Evolutionary conservation across 352 stramenopile genomes (phyloP).

Genomic region (Phytophthora pseudosyringae): DNA sequence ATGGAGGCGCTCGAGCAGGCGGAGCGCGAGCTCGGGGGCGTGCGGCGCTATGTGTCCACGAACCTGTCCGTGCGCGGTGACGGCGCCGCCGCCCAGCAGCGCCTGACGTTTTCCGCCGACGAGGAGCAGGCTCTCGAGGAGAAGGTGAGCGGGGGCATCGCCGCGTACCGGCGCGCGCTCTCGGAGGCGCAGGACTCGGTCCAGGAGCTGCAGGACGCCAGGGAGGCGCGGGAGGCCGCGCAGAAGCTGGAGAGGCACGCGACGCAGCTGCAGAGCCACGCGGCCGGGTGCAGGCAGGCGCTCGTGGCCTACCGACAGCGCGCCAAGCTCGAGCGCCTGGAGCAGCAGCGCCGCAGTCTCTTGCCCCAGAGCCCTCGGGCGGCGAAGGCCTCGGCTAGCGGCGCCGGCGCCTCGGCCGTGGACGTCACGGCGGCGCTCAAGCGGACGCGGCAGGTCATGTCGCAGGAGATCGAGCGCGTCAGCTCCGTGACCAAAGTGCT

Average conservation of each 20-base stretch:
- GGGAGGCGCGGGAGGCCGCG: slow-evolving; percentile 23
- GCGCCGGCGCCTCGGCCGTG: slow-evolving; percentile 32
- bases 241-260: slow-evolving; percentile 43
- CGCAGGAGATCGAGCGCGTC: slow-evolving; percentile 75
- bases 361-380: slow-evolving; percentile 38
- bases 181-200: slow-evolving; percentile 48
- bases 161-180: slow-evolving; percentile 44
- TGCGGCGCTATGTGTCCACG: slow-evolving; percentile 54
- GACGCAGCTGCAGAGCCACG: slow-evolving; percentile 43
- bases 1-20: slow-evolving; percentile 57
- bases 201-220: slow-evolving; percentile 47
- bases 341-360: slow-evolving; percentile 56
- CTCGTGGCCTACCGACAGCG: slow-evolving; percentile 69
- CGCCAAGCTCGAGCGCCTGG: slow-evolving; percentile 62
- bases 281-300: slow-evolving; percentile 57
- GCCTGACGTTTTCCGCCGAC: slow-evolving; percentile 52
- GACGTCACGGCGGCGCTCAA: slow-evolving; percentile 72
- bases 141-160: slow-evolving; percentile 55
- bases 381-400: slow-evolving; percentile 1
- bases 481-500: slow-evolving; percentile 70
- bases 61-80: slow-evolving; percentile 31
- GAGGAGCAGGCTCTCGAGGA: slow-evolving; percentile 74
- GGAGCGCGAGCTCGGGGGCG: slow-evolving; percentile 50
- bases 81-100: slow-evolving; percentile 24
- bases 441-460: slow-evolving; percentile 72